Base-by-base conservation (phyloP, 441 rosid species). In the Syzygium malaccense region DNA sequence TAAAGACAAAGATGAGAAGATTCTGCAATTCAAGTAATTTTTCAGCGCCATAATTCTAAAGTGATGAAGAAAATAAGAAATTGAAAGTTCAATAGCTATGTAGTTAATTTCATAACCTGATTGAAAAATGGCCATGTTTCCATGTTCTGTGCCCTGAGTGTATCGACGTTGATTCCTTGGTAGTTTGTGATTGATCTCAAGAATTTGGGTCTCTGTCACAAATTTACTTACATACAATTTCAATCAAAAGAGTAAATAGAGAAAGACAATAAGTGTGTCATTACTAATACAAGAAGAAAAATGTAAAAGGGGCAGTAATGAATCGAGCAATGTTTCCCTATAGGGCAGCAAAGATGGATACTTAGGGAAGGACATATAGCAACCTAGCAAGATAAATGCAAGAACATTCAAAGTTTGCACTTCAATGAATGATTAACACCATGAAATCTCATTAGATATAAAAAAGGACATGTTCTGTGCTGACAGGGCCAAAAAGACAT, bases 91-190 rank as follows among this genome's bases (percentile, higher is more conserved):
- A 75, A n/a, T 64, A 85, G 18, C 66, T 0, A 19, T 13, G 83
- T 23, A 75, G 3, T 75, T 75, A 75, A 18, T 75, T 75, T 75
- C 51, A 51, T 41, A 41, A 98, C 99, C 97, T 96, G 98, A 89
- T 96, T 95, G 93, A 92, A 96, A 94, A 96, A 95, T 56, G 99
- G 99, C 93, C 93, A 93, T 68, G 99, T 95, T 91, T 98, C 99
- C 99, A 96, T 91, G 89, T 96, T 96, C 89, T 96, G 99, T 25
- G 95, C 98, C 91, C 98, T 92, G 8, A 97, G 90, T 8, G 96
- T 95, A 88, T 96, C 99, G 55, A 78, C 91, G 88, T 98, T 96
- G 93, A 98, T 98, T 89, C 95, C 98, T 91, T 98, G 99, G 93
- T 93, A 98, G 91, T 96, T 98, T 32, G 91, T 93, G 49, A 87